Conservation (phyloP, 257 asterid species). For the Nicotiana noctiflora region DNA sequence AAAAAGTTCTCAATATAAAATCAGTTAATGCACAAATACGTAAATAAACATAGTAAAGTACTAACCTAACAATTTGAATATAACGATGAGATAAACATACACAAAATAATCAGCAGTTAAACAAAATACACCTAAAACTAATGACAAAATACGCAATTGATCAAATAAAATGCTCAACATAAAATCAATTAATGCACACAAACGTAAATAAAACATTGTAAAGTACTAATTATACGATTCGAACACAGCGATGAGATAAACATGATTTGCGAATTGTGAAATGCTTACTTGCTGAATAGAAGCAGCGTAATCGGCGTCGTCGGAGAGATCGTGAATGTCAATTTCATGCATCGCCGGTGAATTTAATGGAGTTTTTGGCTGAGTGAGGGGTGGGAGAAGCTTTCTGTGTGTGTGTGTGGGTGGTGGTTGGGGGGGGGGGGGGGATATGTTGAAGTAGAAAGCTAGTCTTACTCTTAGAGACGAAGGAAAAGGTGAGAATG, state of each 20-base stretch:
- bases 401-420: too few relatives aligned
- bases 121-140: neutral
- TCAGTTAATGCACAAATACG: neutral
- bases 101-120: neutral
- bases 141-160: neutral
- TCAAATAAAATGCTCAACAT: neutral
- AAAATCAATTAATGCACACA: neutral
- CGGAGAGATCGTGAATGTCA: constrained; percentile 10
- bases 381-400: neutral
- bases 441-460: neutral
- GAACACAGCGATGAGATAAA: neutral
- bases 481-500: neutral
- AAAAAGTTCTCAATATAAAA: neutral
- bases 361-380: neutral
- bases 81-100: neutral
- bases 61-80: neutral
- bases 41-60: neutral
- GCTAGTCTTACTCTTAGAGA: constrained; percentile 5
- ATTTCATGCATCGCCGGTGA: constrained; percentile 7
- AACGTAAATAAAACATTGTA: neutral
- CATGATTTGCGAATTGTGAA: neutral
- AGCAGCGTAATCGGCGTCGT: constrained; percentile 9
- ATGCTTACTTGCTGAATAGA: constrained; percentile 13
- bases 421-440: neutral
- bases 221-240: neutral